Conservation (phyloP, 2,329 filamentous ascomycete species). For the Stemphylium lycopersici region DNA sequence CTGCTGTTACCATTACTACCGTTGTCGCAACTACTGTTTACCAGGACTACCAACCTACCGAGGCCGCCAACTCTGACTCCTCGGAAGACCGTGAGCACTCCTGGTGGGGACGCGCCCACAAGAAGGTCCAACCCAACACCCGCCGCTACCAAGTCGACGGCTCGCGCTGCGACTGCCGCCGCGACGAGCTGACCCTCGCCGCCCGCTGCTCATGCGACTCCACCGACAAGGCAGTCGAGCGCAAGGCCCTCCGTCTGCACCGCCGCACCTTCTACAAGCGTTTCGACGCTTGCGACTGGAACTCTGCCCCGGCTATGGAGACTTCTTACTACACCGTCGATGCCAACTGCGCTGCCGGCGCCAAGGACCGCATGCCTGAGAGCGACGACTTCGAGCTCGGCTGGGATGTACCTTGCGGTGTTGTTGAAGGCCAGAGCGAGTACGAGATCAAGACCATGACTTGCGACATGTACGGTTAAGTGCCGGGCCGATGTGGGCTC, state of each 20-base stretch:
- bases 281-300: constrained; percentile 44
- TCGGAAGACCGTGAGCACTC: constrained; percentile 4
- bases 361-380: constrained; percentile 28
- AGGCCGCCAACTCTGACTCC: constrained; percentile 11
- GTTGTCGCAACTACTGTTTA: constrained; percentile 12
- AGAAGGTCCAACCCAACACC: constrained; percentile 16
- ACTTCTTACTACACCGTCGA: constrained; percentile 50
- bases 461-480: constrained; percentile 34
- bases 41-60: constrained; percentile 3
- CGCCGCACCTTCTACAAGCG: constrained; percentile 40
- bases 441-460: constrained; percentile 52
- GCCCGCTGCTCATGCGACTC: constrained; percentile 33
- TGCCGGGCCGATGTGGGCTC: too few species aligned
- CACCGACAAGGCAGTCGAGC: constrained; percentile 32
- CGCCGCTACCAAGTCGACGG: constrained; percentile 36
- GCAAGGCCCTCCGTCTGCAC: constrained; percentile 41
- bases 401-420: constrained; percentile 44
- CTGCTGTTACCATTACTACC: constrained; percentile 13
- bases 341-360: constrained; percentile 45
- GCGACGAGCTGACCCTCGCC: constrained; percentile 24
- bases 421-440: constrained; percentile 52
- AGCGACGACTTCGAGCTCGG: constrained; percentile 50
- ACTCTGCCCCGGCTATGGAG: constrained; percentile 51
- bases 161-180: constrained; percentile 39
- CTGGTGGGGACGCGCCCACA: constrained; percentile 11